Conservation (phyloP, 2,329 filamentous ascomycete species). For the Botryotinia globosa region DNA sequence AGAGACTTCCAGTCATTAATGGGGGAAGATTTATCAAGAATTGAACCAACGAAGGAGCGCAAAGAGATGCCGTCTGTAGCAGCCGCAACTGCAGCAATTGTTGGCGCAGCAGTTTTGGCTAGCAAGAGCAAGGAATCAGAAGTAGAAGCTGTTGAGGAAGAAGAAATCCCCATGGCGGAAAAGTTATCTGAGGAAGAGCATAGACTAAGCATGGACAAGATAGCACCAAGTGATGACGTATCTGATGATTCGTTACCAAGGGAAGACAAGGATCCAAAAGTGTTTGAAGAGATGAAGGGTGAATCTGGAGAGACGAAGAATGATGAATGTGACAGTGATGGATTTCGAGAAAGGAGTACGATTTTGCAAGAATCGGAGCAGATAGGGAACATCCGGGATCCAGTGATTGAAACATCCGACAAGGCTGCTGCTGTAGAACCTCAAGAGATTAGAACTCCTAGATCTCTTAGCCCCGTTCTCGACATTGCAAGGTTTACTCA, state of each 20-base stretch:
- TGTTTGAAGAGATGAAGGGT: conserved; percentile 35
- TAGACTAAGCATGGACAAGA: conserved; percentile 44
- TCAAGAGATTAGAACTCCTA: neutral
- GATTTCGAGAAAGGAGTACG: conserved; percentile 37
- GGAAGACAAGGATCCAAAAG: conserved; percentile 44
- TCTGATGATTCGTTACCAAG: conserved; percentile 47
- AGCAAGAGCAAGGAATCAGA: conserved; percentile 19
- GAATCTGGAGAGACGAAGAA: neutral
- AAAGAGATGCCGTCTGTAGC: conserved; percentile 26
- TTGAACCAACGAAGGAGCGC: conserved; percentile 30
- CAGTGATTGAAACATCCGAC: neutral
- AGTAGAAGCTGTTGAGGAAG: conserved; percentile 35
- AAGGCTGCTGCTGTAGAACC: neutral
- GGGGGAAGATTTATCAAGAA: conserved; percentile 18
- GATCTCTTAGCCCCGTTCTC: neutral
- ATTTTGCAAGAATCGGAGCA: conserved; percentile 22
- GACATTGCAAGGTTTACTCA: neutral
- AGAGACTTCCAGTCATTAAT: conserved; percentile 21
- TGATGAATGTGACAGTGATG: conserved; percentile 24
- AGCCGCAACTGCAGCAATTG: conserved; percentile 29
- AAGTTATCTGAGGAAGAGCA: conserved; percentile 41
- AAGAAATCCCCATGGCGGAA: conserved; percentile 40
- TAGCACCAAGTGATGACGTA: conserved; percentile 43
- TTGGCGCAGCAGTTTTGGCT: conserved; percentile 25
- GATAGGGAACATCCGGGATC: neutral